phyloP scores from a whole-genome alignment of 176 grass and related monocot species.

The Metroxylon sagu region DNA sequence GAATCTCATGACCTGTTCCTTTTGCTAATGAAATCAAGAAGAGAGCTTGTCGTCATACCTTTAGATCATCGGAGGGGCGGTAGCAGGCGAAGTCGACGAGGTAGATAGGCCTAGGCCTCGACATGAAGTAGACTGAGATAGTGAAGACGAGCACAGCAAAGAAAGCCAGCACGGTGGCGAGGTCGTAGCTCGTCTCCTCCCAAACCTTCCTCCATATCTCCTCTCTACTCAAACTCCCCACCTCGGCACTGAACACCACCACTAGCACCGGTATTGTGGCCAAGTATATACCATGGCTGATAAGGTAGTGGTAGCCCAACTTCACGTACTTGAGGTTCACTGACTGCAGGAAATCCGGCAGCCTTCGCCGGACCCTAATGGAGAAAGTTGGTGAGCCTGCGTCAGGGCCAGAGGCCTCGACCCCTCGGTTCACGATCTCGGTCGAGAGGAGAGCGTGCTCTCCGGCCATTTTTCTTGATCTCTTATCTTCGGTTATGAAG shows the following conservation, averaged over 20 bases:
- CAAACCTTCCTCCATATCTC: slow-evolving; percentile 8
- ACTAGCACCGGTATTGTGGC: neutral
- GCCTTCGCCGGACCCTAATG: slow-evolving; percentile 4
- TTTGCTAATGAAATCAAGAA: no score
- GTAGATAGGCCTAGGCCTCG: slow-evolving; percentile 3
- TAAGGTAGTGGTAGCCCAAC: slow-evolving; percentile 16
- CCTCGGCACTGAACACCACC: slow-evolving; percentile 9
- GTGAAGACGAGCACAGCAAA: slow-evolving; percentile 8
- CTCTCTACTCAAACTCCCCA: neutral
- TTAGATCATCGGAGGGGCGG: slow-evolving; percentile 6
- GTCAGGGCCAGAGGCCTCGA: slow-evolving; percentile 7
- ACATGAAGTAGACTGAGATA: slow-evolving; percentile 8
- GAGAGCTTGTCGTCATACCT: neutral
- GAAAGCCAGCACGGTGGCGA: slow-evolving; percentile 11
- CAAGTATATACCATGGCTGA: slow-evolving; percentile 10
- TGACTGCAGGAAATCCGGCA: slow-evolving; percentile 18
- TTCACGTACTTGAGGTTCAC: slow-evolving; percentile 20
- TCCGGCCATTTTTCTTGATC: slow-evolving; percentile 5
- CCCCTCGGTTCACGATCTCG: slow-evolving; percentile 15
- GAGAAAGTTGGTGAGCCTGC: slow-evolving; percentile 13
- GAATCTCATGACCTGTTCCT: no score
- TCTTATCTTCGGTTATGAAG: neutral
- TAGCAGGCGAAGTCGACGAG: slow-evolving; percentile 20
- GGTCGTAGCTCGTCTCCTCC: slow-evolving; percentile 14
- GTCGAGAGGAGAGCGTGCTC: slow-evolving; percentile 11